Evolutionary conservation across 148 eudicot species (phyloP), one percentile per base, ranked within the genome.

Genomic region (Rhododendron kiyosumense): DNA sequence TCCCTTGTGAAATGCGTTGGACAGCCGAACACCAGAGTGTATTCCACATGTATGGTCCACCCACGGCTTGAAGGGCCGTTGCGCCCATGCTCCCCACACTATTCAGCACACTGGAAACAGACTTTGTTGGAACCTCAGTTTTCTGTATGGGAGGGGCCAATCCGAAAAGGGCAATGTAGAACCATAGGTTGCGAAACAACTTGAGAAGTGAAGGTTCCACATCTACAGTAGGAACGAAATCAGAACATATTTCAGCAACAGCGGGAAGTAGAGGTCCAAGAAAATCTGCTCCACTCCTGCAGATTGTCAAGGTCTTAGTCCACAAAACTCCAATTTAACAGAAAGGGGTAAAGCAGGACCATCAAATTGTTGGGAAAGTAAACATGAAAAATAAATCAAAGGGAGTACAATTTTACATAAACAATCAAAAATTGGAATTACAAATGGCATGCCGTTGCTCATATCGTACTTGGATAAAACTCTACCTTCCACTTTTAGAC

Each of bases 251-350:
- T 87, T 95, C 98, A 51, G 99, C 99, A 88, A 97, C 98, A 85
- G 98, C 96, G 83, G 98, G 99, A 88, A 97, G 91, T 57, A 97
- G 90, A 84, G 99, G 99, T 82, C 99, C 99, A 89, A 97, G 94
- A 89, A 95, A 97, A 91, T 97, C 99, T 69, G 99, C 98, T 86
- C 99, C 99, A 84, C 99, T 94, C 94, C 99, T 97, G 93, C 86
- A 93, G 85, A 86, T 45, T 30, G 82, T 41, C 61, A 17, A 84
- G 48, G 71, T 85, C 78, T 26, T 22, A 26, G 75, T 84, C 32
- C 54, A 79, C 36, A 54, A 77, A 77, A 20, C 20, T 75, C 24
- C 26, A 22, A 20, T 20, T 59, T 20, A 36, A 63, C 7, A 48
- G 18, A 11, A 63, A 18, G 20, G 7, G 26, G 71, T 75, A 38